Base-by-base conservation (phyloP, 345 rosid species). In the Kandelia obovata region DNA sequence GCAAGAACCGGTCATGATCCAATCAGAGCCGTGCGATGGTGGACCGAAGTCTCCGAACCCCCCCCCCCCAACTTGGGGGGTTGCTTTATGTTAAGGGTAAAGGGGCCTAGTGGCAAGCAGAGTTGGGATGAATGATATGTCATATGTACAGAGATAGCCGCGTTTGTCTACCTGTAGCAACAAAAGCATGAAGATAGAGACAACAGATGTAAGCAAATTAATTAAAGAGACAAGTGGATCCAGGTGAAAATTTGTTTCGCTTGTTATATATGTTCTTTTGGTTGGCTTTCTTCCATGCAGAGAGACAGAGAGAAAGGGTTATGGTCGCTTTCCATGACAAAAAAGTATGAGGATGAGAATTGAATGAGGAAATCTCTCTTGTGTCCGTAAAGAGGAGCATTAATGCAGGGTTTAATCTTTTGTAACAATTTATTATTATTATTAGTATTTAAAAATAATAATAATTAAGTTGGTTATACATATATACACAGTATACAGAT, bases 11-110 rank as follows among this genome's bases (percentile, higher is more conserved):
- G 53, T 43, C 62, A 15, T 21, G 62, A 34, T 72, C 58, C 31
- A 73, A 76, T 64, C 60, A 62, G 68, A 72, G 68, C 77, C 79
- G 77, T 61, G 30, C 47, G 58, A 23, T 58, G 52, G 53, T 25
- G 47, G 71, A 30, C 75, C 75, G 57, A 53, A 30, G 37, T 7
- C 37, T 1, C 37, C 37, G 37, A 34, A 7, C 3, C 30, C 30
- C 3, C 30, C 30, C 30, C 10, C 49, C 49, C 59, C 59, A 0
- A 25, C 5, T 28, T 23, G 26, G 30, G 31, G 31, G 31, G 25
- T 1, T 1, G 28, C 13, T 25, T 56, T 25, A 56, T 25, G 17
- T 25, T 3, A 3, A 15, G 30, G 59, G 28, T 25, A 56, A 56
- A 25, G 25, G 2, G 58, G 11, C 27, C 27, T 53, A 7, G 7